Base-by-base conservation (phyloP, 306 rosid species). In the Vigna angularis region DNA sequence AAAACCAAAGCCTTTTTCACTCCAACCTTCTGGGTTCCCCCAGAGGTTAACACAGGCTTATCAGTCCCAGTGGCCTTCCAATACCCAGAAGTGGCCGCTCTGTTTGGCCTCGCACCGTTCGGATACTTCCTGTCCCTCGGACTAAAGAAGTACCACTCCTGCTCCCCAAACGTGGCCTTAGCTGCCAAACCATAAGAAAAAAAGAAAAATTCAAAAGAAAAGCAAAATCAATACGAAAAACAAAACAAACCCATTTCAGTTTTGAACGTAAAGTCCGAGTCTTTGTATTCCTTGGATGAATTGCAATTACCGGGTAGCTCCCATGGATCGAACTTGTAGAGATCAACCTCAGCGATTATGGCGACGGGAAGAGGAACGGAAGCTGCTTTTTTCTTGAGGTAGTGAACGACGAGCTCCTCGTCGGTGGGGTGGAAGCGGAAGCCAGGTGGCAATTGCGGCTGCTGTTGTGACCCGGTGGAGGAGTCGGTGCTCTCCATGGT, bases 51-150 rank as follows among this genome's bases (percentile, higher is more conserved):
- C 45, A 95, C 98, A 3, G 98, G 97, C 87, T 95, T 95, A 74
- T 95, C 98, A 0, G 98, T 95, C 24, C 98, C 98, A 0, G 98
- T 95, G 0, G 98, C 98, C 72, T 95, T 95, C 98, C 98, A 95
- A 75, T 95, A 95, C 84, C 98, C 98, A 0, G 98, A 95, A 0
- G 96, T 91, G 2, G 98, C 97, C 0, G 98, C 97, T 57, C 98
- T 80, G 75, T 95, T 95, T 8, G 98, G 98, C 81, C 98, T 68
- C 0, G 97, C 95, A 0, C 98, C 98, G 79, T 95, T 95, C 17
- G 98, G 98, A 44, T 95, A 95, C 88, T 95, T 95, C 82, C 98
- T 85, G 75, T 95, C 98, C 82, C 98, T 81, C 0, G 98, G 98
- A 66, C 98, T 95, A 59, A 95, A 95, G 84, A 95, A 95, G 6